phyloP scores from a whole-genome alignment of 2,329 filamentous ascomycete species.

The Cercospora sp. region DNA sequence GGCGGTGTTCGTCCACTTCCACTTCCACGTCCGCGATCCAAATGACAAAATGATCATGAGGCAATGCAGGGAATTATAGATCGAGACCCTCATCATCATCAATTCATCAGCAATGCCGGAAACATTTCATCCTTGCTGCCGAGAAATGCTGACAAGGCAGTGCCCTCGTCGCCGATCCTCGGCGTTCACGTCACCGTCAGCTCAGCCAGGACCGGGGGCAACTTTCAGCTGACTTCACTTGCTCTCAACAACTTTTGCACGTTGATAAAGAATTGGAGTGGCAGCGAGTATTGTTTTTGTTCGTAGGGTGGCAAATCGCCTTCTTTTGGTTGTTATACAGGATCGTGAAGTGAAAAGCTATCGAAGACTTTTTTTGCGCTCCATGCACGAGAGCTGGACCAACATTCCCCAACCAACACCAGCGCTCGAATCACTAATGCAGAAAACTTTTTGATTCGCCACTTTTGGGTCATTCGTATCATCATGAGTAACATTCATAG shows the following conservation, averaged over 20 bases:
- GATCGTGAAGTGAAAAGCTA: not conserved
- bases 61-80: not conserved
- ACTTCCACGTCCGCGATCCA: not conserved
- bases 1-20: not conserved
- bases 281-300: too few relatives aligned
- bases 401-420: not conserved
- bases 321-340: not conserved
- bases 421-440: not conserved
- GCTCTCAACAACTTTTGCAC: not conserved
- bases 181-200: not conserved
- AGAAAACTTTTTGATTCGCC: not conserved
- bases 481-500: not conserved
- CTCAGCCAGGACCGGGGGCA: not conserved
- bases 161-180: not conserved
- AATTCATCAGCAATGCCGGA: too few relatives aligned
- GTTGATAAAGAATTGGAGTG: too few relatives aligned
- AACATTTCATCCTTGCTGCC: not conserved
- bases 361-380: not conserved
- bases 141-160: not conserved
- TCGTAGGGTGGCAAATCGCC: not conserved
- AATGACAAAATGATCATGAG: not conserved
- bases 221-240: not conserved
- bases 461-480: not conserved
- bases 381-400: not conserved
- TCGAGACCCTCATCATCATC: not conserved